Evolutionary conservation across 139 green algal genomes (phyloP), one percentile per base, ranked within the genome.

Genomic region (Tetradesmus lagerheimii): DNA sequence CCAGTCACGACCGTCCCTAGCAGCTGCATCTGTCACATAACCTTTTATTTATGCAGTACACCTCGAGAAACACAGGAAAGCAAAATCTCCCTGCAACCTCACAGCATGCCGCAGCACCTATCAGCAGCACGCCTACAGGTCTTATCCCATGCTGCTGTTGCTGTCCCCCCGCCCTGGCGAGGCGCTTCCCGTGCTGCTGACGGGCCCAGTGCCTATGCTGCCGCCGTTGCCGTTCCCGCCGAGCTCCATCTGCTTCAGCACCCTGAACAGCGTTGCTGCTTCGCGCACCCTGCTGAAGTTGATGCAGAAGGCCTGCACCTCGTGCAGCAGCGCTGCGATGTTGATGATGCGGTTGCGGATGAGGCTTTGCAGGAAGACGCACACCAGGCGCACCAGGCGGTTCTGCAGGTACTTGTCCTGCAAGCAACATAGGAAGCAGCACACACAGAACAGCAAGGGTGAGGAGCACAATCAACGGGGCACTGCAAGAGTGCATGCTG

Each of bases 231-330:
- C n/a, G 14, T 20, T 39, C 12, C 37, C 76, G 29, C 85, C 86
- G 1, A 53, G 35, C 47, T 90, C 86, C 71, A 90, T 67, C 75
- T 85, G 86, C 89, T 97, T 96, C 9, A 98, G 93, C 85, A 98
- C 86, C 45, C 95, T 89, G 92, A 98, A 99, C 12, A 99, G 91
- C n/a, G 91, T 92, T 18, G 97, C 97, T 23, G 97, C 97, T 91
- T 99, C 97, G 2, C 94, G 79, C 43, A 99, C 95, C 74, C 97
- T 93, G 1, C 95, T 97, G 89, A 98, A 98, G 86, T 97, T 96
- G 85, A 99, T 98, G 92, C 97, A 99, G 91, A 98, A 99, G 23
- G 96, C 92, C 86, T 97, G 95, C 34, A 98, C 93, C 92, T 99
- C 96, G 66, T 97, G 93, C 74, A 94, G 93, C 88, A 98, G 90